Conservation (phyloP, 148 eudicot genomes). For the Linanthus parryae region DNA sequence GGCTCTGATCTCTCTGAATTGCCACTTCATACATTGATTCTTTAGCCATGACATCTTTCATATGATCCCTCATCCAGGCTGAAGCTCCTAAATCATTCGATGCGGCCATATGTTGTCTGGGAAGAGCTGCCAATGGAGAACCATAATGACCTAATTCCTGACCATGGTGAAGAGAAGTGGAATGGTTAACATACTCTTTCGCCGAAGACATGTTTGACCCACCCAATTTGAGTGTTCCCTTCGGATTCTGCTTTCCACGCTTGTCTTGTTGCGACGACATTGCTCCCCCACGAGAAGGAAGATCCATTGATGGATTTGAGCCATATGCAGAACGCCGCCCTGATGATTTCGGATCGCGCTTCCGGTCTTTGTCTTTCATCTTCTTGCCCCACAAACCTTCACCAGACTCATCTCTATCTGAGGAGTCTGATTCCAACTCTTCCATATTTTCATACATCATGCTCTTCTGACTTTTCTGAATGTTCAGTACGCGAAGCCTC, state of each 20-base stretch:
- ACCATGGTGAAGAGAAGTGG: constrained; percentile 25
- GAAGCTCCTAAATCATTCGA: constrained; percentile 29
- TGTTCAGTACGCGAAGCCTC: constrained; percentile 79
- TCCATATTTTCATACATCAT: constrained; percentile 70
- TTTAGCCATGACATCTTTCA: constrained; percentile 25
- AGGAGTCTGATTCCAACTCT: constrained; percentile 52
- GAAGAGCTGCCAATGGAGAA: constrained; percentile 22
- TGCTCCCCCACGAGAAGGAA: constrained; percentile 28
- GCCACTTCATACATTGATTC: constrained; percentile 42
- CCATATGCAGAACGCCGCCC: too few species aligned
- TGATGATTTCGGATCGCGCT: too few species aligned
- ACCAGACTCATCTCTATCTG: constrained; percentile 53
- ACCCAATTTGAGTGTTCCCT: constrained; percentile 46
- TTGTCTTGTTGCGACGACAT: constrained; percentile 27
- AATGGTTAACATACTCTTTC: constrained; percentile 29
- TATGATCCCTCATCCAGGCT: constrained; percentile 30
- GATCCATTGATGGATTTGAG: too few species aligned
- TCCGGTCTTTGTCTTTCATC: constrained; percentile 55
- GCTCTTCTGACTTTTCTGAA: constrained; percentile 69
- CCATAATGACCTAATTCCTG: constrained; percentile 32
- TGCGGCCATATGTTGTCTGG: constrained; percentile 32
- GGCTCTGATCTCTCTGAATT: constrained; percentile 38
- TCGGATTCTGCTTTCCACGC: constrained; percentile 39
- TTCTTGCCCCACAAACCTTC: constrained; percentile 49
- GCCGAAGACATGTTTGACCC: constrained; percentile 29